A percentile compares a stretch with the other conserved stretches of the same genome.
phyloP scores from a whole-genome alignment of 495 filamentous ascomycete genomes.

The Neurospora sp. region DNA sequence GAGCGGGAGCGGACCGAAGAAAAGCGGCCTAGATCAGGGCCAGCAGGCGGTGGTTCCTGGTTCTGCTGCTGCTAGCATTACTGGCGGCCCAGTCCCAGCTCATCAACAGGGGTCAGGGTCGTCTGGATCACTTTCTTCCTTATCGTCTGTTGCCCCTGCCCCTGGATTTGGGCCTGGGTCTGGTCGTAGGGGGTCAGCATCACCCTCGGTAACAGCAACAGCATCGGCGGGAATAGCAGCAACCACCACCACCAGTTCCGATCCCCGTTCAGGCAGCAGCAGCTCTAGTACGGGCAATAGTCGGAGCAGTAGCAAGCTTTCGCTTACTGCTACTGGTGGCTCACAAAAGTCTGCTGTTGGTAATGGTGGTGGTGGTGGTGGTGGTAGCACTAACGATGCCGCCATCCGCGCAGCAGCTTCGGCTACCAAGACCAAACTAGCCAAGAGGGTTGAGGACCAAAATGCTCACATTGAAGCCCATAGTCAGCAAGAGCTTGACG shows the following conservation, averaged over 20 bases:
- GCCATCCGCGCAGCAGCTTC: neutral
- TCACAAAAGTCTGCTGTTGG: too few relatives aligned
- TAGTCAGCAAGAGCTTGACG: neutral
- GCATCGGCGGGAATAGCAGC: neutral
- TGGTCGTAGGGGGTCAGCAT: neutral
- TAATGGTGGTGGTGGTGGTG: neutral
- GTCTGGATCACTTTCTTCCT: neutral
- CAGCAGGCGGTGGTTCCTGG: conserved; percentile 1
- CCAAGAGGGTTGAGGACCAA: neutral
- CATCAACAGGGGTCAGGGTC: neutral
- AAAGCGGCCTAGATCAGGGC: conserved; percentile 10
- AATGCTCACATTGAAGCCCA: neutral
- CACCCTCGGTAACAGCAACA: neutral
- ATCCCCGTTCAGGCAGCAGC: neutral
- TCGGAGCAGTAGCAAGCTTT: neutral
- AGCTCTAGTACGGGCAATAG: neutral
- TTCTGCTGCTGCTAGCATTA: neutral
- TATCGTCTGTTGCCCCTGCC: neutral
- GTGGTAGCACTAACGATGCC: neutral
- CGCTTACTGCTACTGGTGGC: neutral
- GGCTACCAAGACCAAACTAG: neutral
- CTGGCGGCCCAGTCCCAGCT: neutral
- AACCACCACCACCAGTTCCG: neutral
- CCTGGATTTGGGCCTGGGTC: neutral
- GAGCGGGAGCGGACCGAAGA: neutral